Conservation (phyloP, 2,329 filamentous ascomycete species). For the Cytospora paraplurivora region DNA sequence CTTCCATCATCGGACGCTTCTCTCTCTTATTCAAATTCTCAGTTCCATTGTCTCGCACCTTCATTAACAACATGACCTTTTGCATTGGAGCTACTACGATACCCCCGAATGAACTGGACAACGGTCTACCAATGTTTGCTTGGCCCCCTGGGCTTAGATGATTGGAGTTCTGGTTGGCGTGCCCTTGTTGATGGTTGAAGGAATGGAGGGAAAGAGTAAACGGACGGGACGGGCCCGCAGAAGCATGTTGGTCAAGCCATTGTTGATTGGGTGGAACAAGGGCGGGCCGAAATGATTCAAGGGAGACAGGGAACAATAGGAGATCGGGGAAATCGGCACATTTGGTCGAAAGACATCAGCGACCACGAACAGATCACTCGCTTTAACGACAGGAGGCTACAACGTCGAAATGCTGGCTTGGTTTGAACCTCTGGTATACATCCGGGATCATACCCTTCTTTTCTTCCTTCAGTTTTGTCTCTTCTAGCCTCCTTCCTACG, state of each 20-base stretch:
- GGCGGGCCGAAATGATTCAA: slow-evolving; percentile 3
- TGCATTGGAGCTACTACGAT: slow-evolving; percentile 20
- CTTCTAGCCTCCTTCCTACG: slow-evolving; percentile 27
- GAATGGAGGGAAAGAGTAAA: neutral
- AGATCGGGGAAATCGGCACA: neutral
- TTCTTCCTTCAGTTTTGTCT: slow-evolving; percentile 15
- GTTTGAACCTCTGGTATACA: slow-evolving; percentile 4
- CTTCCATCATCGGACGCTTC: neutral
- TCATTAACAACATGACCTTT: slow-evolving; percentile 16
- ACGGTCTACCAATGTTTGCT: slow-evolving; percentile 12
- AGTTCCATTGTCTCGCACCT: slow-evolving; percentile 7
- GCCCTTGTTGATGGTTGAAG: slow-evolving; percentile 3
- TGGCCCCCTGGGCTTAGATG: slow-evolving; percentile 17
- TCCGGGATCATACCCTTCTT: slow-evolving; percentile 2
- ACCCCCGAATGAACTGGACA: slow-evolving; percentile 19
- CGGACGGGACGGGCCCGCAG: neutral
- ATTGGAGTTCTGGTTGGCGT: slow-evolving; percentile 15
- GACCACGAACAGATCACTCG: neutral
- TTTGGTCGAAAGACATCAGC: neutral
- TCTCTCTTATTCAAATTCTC: slow-evolving; percentile 9
- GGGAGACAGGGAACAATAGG: neutral
- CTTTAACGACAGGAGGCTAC: neutral
- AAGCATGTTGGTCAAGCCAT: neutral
- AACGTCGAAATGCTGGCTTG: neutral
- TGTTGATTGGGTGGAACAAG: slow-evolving; percentile 10